Evolutionary conservation across 192 early-diverging fungal species (phyloP), one percentile per base, ranked within the genome.

Genomic region (Funneliformis geosporum): DNA sequence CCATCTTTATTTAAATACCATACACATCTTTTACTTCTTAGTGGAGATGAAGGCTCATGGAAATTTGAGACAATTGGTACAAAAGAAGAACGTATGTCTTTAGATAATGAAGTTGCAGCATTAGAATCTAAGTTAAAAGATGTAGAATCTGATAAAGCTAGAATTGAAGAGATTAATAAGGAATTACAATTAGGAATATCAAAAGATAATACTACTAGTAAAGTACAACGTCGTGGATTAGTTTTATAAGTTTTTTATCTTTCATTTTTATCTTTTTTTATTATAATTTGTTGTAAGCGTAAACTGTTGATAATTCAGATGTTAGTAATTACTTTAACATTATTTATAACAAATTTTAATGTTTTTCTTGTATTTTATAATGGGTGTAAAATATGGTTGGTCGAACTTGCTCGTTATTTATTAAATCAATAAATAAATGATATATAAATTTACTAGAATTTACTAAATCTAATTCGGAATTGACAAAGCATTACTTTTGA

Each of bases 1-100:
- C 95, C 96, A 76, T 92, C 94, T 40, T 84, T 99, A 69, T 97
- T 94, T 91, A 93, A 96, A 84, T 98, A 99, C 85, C 98, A 99
- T 86, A 93, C 92, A 81, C 95, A 93, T 82, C 90, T 99, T 46
- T 82, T 99, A 81, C 89, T 93, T 83, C 92, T 96, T 73, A 95
- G 94, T 73, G 98, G 97, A 8, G 92, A 96, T 81, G 92, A 97
- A n/a, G 97, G 96, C 5, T 92, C 95, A 82, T 89, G 87, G 85
- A 85, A 88, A 88, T 94, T 80, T 93, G 95, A 86, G 84, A 92
- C 79, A 76, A 93, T 88, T 82, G 97, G 83, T 85, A 97, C 88
- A 18, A 90, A 91, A 14, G 92, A 95, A 83, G 89, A 95, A 81
- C 87, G 93, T 39, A 88, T 97, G 59, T 92, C 93, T 33, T 84